Base-by-base conservation (phyloP, 495 filamentous ascomycete genomes). In the Neurospora sp. region DNA sequence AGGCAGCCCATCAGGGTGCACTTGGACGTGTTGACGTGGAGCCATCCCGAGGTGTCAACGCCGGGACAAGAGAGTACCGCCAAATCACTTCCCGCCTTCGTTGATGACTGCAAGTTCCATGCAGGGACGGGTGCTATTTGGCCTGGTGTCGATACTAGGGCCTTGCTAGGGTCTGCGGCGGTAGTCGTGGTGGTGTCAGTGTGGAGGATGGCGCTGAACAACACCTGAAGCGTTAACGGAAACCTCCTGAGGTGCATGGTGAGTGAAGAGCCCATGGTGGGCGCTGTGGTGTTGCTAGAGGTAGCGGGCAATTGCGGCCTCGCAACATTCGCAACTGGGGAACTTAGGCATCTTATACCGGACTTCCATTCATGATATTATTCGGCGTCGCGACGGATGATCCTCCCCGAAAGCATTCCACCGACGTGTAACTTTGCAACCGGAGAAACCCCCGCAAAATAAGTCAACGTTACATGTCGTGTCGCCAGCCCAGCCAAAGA, bases 1-100 rank as follows among this genome's bases (percentile, higher is more conserved):
- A 91, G 82, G 9, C 88, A 87, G 3, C 84, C 87, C 84, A 91
- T 87, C 1, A 90, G 81, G 0, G 89, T 90, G 35, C 82, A 86
- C 10, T 83, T 84, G 0, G 86, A 78, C 22, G 46, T 75, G 38
- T 81, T 76, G 71, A 90, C 81, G 5, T 82, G 82, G 72, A 87
- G 78, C 89, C 90, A 91, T 71, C 82, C 77, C 5, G 83, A 83
- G 0, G 84, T 85, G 76, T 89, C 82, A 22, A 85, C 73, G 1
- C 83, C 84, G 0, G 83, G 81, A 4, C 77, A 77, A 0, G 89
- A 90, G 22, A 90, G 78, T 0, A 66, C 70, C 1, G 76, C 59
- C 14, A 87, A 75, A 69, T 87, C 78, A 18, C 75, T 78, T 2
- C 79, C 75, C 1, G 78, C 78, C 68, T 75, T 74, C 1, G 83